phyloP scores from a whole-genome alignment of 106 monocot genomes.

The Vanilla planifolia region DNA sequence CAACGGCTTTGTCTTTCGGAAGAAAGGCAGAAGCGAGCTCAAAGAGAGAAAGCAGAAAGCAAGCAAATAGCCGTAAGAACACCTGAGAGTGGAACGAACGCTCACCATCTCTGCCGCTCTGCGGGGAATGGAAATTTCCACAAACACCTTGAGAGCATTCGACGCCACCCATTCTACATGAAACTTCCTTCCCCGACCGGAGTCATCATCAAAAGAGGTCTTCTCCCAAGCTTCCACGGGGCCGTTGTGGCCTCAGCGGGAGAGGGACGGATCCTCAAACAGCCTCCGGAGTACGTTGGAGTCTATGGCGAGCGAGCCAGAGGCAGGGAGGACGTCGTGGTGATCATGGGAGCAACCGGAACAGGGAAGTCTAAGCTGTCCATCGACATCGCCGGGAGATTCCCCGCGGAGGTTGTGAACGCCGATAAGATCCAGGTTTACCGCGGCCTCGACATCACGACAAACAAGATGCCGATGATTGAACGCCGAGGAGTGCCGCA shows the following conservation, averaged over 20 bases:
- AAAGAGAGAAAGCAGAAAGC: too few species aligned
- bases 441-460: constrained; percentile 62
- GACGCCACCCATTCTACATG: neutral
- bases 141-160: neutral
- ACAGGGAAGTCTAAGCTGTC: constrained; percentile 78
- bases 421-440: constrained; percentile 83
- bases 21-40: neutral
- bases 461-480: constrained; percentile 48
- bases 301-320: neutral
- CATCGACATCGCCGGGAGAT: constrained; percentile 44
- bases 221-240: neutral
- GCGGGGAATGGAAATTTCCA: neutral
- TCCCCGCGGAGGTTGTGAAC: constrained; percentile 66
- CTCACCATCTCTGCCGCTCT: too few species aligned
- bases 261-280: too few species aligned
- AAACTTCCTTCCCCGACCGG: neutral
- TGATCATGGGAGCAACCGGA: constrained; percentile 77
- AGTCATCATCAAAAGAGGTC: neutral
- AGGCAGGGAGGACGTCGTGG: constrained; percentile 31
- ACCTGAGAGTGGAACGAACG: too few species aligned
- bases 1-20: too few species aligned
- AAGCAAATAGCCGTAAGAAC: neutral
- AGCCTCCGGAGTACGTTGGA: neutral
- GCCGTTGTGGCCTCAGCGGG: neutral
- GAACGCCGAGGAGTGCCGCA: constrained; percentile 36